A percentile compares a stretch with the other conserved stretches of the same genome.
Conservation (phyloP, 2,329 filamentous ascomycete genomes). For the Phoma herbarum region DNA sequence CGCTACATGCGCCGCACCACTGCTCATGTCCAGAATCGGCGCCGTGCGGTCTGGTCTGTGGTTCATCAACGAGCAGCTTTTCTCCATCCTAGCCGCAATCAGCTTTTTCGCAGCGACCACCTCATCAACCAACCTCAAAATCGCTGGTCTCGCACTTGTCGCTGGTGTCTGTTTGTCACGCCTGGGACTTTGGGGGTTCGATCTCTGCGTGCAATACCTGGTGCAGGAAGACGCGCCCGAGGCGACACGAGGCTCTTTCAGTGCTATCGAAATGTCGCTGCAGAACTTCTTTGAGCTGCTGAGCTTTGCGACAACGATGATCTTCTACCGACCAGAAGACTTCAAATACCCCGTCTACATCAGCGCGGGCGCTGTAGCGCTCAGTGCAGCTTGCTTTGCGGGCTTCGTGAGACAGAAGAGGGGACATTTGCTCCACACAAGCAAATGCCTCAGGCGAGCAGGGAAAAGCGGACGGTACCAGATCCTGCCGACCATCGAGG, state of each 20-base stretch:
- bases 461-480: slow-evolving; percentile 27
- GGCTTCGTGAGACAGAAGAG: slow-evolving; percentile 65
- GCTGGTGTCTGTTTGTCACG: slow-evolving; percentile 53
- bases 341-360: slow-evolving; percentile 71
- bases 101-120: slow-evolving; percentile 33
- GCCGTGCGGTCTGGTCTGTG: slow-evolving; percentile 73
- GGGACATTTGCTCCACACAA: slow-evolving; percentile 59
- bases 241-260: slow-evolving; percentile 69
- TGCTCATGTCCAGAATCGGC: slow-evolving; percentile 60
- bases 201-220: slow-evolving; percentile 57
- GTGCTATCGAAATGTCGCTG: slow-evolving; percentile 70
- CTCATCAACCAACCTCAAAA: slow-evolving; percentile 22
- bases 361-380: slow-evolving; percentile 62
- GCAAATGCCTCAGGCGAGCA: slow-evolving; percentile 31
- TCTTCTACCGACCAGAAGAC: slow-evolving; percentile 69
- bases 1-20: slow-evolving; percentile 68
- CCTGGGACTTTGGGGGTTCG: slow-evolving; percentile 59
- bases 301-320: slow-evolving; percentile 71
- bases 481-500: slow-evolving; percentile 35
- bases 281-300: slow-evolving; percentile 76
- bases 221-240: slow-evolving; percentile 57
- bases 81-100: slow-evolving; percentile 58
- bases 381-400: slow-evolving; percentile 63
- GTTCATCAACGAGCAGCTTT: slow-evolving; percentile 74
- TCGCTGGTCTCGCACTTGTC: slow-evolving; percentile 47